Percentiles rank a stretch among this genome's conserved stretches.
phyloP scores from a whole-genome alignment of 2,329 filamentous ascomycete genomes.

The Diaporthe caulivora region DNA sequence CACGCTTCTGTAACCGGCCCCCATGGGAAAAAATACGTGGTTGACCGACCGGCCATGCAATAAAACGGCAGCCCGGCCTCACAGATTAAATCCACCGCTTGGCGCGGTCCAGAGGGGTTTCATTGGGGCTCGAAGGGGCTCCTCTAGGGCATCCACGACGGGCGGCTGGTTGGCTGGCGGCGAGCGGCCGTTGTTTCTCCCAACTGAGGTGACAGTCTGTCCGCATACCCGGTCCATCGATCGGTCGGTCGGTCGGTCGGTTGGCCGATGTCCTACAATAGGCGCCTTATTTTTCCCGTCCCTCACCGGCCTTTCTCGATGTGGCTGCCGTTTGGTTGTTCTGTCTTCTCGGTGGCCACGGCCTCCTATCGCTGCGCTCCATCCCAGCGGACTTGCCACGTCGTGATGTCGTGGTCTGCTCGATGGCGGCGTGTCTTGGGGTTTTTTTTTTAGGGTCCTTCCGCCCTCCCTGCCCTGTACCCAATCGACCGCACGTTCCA shows the following conservation, averaged over 20 bases:
- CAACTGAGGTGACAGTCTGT: neutral
- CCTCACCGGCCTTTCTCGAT: neutral
- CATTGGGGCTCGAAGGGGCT: neutral
- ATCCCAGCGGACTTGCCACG: neutral
- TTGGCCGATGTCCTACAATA: neutral
- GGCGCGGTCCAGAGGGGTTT: neutral
- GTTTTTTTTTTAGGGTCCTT: neutral
- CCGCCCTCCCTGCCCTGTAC: neutral
- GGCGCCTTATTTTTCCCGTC: neutral
- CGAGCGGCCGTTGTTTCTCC: conserved; percentile 12
- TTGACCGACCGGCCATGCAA: neutral
- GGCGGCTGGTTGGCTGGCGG: conserved; percentile 17
- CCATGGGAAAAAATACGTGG: neutral
- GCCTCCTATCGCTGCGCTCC: neutral
- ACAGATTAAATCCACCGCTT: neutral
- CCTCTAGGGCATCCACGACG: neutral
- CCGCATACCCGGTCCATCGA: conserved; percentile 12
- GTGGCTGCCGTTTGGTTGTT: neutral
- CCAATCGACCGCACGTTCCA: neutral
- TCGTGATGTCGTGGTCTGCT: neutral
- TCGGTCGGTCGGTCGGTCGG: neutral
- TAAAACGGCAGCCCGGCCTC: conserved; percentile 1
- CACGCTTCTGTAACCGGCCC: neutral
- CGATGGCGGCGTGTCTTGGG: neutral
- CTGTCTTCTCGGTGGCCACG: neutral